Conservation (phyloP, 495 filamentous ascomycete genomes). For the Neurospora cerealis region DNA sequence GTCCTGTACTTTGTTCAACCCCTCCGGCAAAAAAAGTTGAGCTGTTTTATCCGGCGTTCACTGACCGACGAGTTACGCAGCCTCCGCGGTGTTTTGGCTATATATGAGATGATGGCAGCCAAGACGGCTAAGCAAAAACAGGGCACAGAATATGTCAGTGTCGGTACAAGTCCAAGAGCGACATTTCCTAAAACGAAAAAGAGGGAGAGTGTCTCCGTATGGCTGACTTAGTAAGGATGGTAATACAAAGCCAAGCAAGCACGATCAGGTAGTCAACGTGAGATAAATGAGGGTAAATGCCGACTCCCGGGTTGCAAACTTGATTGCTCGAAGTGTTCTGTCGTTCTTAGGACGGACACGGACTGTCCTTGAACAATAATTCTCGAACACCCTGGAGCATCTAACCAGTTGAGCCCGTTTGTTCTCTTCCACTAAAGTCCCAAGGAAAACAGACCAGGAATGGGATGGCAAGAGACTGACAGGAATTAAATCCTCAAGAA, state of each 20-base stretch:
- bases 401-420: background rate
- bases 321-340: background rate
- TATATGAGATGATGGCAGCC: background rate
- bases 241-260: background rate
- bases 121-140: background rate
- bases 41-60: background rate
- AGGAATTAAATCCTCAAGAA: too few species aligned
- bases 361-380: background rate
- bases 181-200: background rate
- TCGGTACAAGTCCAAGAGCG: background rate
- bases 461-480: too few species aligned
- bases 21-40: background rate
- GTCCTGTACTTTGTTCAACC: background rate
- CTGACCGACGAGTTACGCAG: background rate
- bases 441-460: too few species aligned
- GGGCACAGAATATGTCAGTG: background rate
- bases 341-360: background rate
- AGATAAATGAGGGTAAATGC: background rate
- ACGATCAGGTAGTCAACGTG: background rate
- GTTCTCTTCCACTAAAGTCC: background rate
- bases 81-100: background rate
- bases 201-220: background rate
- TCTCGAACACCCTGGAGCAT: background rate
- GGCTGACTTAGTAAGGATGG: background rate
- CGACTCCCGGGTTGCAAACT: background rate